Conservation (phyloP, 768 basidiomycete genomes). For the Leucogyrophana mollusca region DNA sequence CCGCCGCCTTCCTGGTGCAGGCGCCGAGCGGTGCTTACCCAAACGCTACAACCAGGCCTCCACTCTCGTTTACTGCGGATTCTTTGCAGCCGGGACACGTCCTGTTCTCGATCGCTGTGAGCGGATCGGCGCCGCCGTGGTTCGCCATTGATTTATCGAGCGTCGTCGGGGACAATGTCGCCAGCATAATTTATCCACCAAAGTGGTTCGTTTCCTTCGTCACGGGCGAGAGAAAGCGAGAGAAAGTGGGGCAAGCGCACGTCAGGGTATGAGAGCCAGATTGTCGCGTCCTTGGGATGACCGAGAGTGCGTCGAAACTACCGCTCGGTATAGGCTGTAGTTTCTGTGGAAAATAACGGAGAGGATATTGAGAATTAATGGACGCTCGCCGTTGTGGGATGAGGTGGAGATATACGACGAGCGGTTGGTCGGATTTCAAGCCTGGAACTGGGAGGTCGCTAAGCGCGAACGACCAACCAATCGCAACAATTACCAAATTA, state of each 20-base stretch:
- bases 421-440: background rate
- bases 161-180: background rate
- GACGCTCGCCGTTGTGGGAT: too few relatives aligned
- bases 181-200: constrained; percentile 1
- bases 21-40: constrained; percentile 59
- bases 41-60: constrained; percentile 91
- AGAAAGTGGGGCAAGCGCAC: constrained; percentile 1
- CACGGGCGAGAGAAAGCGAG: background rate
- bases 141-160: constrained; percentile 14
- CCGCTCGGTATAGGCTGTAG: too few relatives aligned
- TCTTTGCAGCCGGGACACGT: constrained; percentile 81
- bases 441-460: constrained; percentile 1
- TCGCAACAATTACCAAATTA: background rate
- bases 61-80: constrained; percentile 77
- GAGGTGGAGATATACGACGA: too few relatives aligned
- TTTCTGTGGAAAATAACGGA: background rate
- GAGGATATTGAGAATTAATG: too few relatives aligned
- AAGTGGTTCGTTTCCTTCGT: background rate
- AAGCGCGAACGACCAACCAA: constrained; percentile 1
- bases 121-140: constrained; percentile 5
- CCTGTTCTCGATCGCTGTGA: constrained; percentile 47
- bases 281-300: background rate
- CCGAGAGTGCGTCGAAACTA: too few relatives aligned
- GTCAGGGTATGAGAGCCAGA: constrained; percentile 7
- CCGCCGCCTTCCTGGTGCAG: constrained; percentile 1